These are phyloP conservation scores for Coleophoma eucalyptorum DNA, from an alignment of 2,329 filamentous ascomycete species.

Conservation along the genomic window DNA sequence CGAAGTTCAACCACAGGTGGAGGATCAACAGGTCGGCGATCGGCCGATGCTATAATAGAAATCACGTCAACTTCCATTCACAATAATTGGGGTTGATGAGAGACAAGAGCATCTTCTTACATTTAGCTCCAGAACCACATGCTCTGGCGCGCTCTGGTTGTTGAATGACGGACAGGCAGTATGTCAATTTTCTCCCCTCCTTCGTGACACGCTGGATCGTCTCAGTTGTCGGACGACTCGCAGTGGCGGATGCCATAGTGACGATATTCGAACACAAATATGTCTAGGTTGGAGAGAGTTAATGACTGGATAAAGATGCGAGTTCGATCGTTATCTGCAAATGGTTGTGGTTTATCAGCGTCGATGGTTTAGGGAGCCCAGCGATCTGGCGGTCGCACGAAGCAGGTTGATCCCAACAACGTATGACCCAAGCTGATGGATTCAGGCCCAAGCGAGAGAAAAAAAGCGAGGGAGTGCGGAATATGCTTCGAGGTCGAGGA, in stretches of 20 bases:
- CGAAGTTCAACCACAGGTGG: constrained; percentile 91
- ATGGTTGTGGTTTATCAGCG: background rate
- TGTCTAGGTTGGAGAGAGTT: background rate
- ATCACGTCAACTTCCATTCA: too few relatives aligned
- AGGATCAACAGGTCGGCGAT: constrained; percentile 88
- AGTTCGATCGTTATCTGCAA: background rate
- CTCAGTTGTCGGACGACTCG: background rate
- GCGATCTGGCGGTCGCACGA: background rate
- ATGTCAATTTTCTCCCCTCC: constrained; percentile 74
- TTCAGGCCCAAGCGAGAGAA: background rate
- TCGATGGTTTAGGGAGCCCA: background rate
- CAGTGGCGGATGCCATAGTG: background rate
- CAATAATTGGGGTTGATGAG: too few relatives aligned
- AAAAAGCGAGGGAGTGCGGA: background rate
- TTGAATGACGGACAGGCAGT: constrained; percentile 82
- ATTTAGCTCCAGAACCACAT: constrained; percentile 93
- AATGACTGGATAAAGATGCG: background rate
- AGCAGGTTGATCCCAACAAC: background rate
- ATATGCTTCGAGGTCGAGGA: background rate
- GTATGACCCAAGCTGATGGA: background rate
- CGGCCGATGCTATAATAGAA: constrained; percentile 62
- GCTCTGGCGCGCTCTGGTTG: constrained; percentile 92
- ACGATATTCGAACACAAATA: background rate
- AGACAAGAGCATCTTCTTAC: constrained; percentile 46
- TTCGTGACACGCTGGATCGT: constrained; percentile 49